phyloP scores from a whole-genome alignment of 768 basidiomycete species.

The Sistotremastrum suecicum region DNA sequence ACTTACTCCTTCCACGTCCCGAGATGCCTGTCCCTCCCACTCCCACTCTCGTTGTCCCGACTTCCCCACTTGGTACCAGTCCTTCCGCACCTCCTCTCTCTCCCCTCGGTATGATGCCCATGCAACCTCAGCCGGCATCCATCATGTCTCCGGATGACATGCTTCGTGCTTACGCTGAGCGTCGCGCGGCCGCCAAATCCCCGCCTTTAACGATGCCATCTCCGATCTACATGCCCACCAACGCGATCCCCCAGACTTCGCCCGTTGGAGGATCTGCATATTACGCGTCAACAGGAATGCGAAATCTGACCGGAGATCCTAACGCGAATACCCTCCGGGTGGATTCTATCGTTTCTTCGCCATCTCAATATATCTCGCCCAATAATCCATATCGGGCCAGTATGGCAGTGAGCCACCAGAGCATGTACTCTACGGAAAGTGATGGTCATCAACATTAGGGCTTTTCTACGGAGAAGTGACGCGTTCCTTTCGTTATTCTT shows the following conservation, averaged over 20 bases:
- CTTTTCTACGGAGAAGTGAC: too few relatives aligned
- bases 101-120: conserved; percentile 19
- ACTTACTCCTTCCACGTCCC: conserved; percentile 27
- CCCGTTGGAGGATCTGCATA: not conserved
- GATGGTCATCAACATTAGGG: too few relatives aligned
- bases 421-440: too few relatives aligned
- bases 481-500: too few relatives aligned
- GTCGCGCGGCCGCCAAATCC: conserved; percentile 17
- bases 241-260: not conserved
- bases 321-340: not conserved
- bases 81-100: conserved; percentile 21
- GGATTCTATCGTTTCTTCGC: not conserved
- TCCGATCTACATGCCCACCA: not conserved
- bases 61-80: conserved; percentile 21
- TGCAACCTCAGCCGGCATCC: conserved; percentile 27
- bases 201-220: not conserved
- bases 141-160: conserved; percentile 58
- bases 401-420: too few relatives aligned
- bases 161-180: conserved; percentile 57
- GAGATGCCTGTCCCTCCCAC: conserved; percentile 4
- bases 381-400: too few relatives aligned
- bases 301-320: not conserved
- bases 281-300: not conserved
- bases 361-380: not conserved
- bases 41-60: conserved; percentile 11